A percentile compares a stretch with the other conserved stretches of the same genome.
Conservation (phyloP, 2,329 filamentous ascomycete species). For the Microdochium trichocladiopsis region DNA sequence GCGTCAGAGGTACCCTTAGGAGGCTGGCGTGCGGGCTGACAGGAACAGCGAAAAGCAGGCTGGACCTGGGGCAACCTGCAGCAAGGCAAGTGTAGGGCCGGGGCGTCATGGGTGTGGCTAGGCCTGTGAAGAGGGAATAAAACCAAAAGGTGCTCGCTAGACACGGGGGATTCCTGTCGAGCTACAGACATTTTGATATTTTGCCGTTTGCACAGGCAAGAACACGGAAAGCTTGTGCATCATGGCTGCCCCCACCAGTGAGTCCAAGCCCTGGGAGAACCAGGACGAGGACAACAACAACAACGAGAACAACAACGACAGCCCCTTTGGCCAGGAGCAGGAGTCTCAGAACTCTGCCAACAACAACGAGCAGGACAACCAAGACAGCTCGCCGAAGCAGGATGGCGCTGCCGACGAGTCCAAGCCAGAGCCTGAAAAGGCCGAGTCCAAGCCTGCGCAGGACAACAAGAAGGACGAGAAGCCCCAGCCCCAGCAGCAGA, state of each 20-base stretch:
- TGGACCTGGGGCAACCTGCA: not conserved
- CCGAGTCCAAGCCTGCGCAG: not conserved
- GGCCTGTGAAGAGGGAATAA: not conserved
- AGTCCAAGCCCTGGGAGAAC: slow-evolving; percentile 3
- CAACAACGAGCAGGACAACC: slow-evolving; percentile 1
- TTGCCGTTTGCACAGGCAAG: not conserved
- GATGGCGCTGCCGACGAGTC: not conserved
- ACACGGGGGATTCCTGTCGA: not conserved
- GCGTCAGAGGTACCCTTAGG: not conserved
- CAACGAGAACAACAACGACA: slow-evolving; percentile 2
- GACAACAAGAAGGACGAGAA: slow-evolving; percentile 3
- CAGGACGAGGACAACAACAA: slow-evolving; percentile 5
- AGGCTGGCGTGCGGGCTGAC: not conserved
- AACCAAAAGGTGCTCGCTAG: not conserved
- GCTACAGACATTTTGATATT: not conserved
- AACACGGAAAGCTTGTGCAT: not conserved
- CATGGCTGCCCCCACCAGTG: not conserved
- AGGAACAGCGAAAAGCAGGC: not conserved
- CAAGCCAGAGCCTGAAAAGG: not conserved
- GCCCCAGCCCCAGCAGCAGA: slow-evolving; percentile 12
- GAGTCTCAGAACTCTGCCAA: slow-evolving; percentile 1
- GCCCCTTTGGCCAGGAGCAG: not conserved
- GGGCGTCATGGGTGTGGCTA: not conserved
- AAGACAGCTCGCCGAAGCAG: not conserved
- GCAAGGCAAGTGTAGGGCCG: not conserved